A percentile compares a stretch with the other conserved stretches of the same genome.
These are phyloP conservation scores for Ascochyta rabiei DNA, from an alignment of 2,329 filamentous ascomycete species.

Conservation along the genomic window DNA sequence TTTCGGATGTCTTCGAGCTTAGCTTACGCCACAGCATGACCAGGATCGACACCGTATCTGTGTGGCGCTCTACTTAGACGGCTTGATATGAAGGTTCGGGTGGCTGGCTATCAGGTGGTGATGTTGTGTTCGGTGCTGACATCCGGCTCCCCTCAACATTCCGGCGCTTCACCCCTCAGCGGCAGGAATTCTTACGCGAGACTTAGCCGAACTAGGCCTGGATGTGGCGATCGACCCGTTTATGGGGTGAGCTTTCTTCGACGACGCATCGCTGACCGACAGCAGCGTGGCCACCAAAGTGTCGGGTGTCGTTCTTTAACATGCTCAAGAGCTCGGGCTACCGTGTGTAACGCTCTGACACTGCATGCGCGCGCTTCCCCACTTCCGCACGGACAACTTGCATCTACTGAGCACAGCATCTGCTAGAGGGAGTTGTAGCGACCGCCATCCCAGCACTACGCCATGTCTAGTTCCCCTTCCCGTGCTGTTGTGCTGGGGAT, in stretches of 20 bases:
- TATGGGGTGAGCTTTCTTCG: constrained; percentile 26
- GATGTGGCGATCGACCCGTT: constrained; percentile 23
- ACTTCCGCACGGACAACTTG: constrained; percentile 20
- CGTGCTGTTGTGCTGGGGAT: constrained; percentile 14
- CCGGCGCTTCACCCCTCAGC: constrained; percentile 25
- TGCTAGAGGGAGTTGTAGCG: constrained; percentile 21
- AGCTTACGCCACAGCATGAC: neutral
- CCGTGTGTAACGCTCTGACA: constrained; percentile 18
- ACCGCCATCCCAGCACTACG: constrained; percentile 22
- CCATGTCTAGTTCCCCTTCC: constrained; percentile 19
- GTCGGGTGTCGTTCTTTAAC: constrained; percentile 16
- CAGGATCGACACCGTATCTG: neutral
- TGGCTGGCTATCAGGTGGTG: constrained; percentile 10
- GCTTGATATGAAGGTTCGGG: neutral
- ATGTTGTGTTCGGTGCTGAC: constrained; percentile 26
- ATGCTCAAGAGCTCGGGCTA: constrained; percentile 18
- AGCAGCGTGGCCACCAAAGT: constrained; percentile 12
- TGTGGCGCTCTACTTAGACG: constrained; percentile 1
- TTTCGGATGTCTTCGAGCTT: neutral
- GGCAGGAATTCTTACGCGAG: constrained; percentile 6
- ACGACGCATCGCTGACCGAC: constrained; percentile 19
- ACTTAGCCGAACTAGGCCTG: constrained; percentile 18
- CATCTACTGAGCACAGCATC: constrained; percentile 23
- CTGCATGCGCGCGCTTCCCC: constrained; percentile 21
- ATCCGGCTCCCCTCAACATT: constrained; percentile 36